Base-by-base conservation (phyloP, 257 asterid species). In the Petrea volubilis region DNA sequence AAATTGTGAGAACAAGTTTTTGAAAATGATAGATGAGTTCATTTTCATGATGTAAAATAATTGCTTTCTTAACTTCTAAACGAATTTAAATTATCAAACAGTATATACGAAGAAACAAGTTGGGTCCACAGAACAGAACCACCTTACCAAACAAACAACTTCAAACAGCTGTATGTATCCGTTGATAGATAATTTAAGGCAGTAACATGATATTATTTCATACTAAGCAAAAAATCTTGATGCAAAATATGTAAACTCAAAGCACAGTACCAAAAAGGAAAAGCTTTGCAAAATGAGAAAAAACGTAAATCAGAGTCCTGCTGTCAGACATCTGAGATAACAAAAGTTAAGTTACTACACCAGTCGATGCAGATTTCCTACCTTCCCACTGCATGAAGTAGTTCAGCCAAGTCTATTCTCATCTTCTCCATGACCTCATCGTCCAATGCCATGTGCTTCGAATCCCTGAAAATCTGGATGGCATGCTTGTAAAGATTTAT, bases 361-460 rank as follows among this genome's bases (percentile, higher is more conserved):
- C 33, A 38, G 24, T 31, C 36, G 44, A 57, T 64, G 44, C 15
- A 58, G 47, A 40, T 29, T 67, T 33, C 77, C 69, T 78, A 93
- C 98, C 98, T 89, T 79, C 98, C 97, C 43, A 74, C 91, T 13
- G 68, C 79, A 66, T 94, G 98, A 76, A 94, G 96, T 70, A 94
- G 74, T 81, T 91, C 98, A 23, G 97, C 96, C 81, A 94, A 82
- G 72, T 94, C 98, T 49, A 83, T 76, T 73, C 95, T 87, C 85
- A 91, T 81, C 90, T 82, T 89, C 83, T 91, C 95, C 89, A 87
- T 76, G 72, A 80, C 67, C 58, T 70, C 59, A 29, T 87, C 89
- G 67, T 86, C 88, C 49, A 72, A 67, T 73, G 78, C 88, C 83
- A 85, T 74, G 74, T 73, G 57, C 68, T 77, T 76, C 51, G 96